phyloP scores from a whole-genome alignment of 2,329 filamentous ascomycete genomes.

The Aspergillus quadrilineatus region DNA sequence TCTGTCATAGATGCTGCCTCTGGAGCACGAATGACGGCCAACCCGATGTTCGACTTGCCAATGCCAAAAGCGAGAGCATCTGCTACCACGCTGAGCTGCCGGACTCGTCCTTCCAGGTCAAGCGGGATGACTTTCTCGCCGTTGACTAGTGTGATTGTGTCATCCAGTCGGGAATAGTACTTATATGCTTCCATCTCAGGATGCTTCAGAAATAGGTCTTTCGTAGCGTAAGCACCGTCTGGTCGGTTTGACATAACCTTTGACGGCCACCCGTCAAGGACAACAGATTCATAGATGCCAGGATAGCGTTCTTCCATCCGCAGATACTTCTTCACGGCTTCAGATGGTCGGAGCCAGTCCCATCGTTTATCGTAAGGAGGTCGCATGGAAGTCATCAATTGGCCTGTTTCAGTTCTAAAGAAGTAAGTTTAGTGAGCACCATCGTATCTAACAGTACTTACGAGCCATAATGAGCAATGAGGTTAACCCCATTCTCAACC shows the following conservation, averaged over 20 bases:
- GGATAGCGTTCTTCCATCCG: constrained; percentile 37
- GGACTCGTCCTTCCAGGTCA: constrained; percentile 54
- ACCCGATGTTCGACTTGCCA: constrained; percentile 52
- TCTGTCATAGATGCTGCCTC: constrained; percentile 43
- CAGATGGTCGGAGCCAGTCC: constrained; percentile 57
- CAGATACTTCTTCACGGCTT: constrained; percentile 44
- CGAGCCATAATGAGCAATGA: constrained; percentile 59
- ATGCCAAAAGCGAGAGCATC: constrained; percentile 61
- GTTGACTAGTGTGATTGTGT: constrained; percentile 49
- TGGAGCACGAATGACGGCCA: constrained; percentile 55
- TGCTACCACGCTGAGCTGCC: constrained; percentile 53
- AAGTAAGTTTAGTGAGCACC: not conserved
- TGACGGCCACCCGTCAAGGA: constrained; percentile 39
- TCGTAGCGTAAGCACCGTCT: constrained; percentile 52
- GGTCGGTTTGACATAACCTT: constrained; percentile 47
- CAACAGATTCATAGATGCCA: constrained; percentile 39
- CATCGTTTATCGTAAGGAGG: constrained; percentile 56
- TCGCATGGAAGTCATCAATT: constrained; percentile 61
- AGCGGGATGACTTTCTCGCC: constrained; percentile 53
- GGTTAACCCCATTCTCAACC: constrained; percentile 53
- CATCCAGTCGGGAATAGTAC: constrained; percentile 49
- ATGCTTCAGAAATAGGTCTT: constrained; percentile 50
- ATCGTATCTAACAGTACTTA: constrained; percentile 30
- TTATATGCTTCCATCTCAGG: constrained; percentile 49
- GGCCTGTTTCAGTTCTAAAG: constrained; percentile 58